Evolutionary conservation across 2,329 filamentous ascomycete species (phyloP).

Genomic region (Clonostachys byssicola): DNA sequence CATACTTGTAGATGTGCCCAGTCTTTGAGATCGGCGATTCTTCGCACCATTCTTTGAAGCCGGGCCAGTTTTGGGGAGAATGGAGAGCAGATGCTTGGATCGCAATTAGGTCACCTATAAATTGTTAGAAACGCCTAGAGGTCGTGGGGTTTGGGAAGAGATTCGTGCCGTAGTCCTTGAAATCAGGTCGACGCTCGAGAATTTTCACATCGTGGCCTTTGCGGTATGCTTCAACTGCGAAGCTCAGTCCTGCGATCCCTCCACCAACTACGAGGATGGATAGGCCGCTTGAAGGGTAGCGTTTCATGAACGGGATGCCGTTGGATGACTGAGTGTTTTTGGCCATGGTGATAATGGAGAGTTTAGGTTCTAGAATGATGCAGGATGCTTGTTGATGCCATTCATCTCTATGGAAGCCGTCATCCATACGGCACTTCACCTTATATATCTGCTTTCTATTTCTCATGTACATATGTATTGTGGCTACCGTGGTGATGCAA

Average conservation of each 20-base stretch:
- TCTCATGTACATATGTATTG: no score
- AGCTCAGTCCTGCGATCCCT: conserved; percentile 58
- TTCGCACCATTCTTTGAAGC: neutral
- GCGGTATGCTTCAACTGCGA: conserved; percentile 58
- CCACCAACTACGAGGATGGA: conserved; percentile 7
- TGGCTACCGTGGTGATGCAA: no score
- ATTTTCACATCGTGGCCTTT: conserved; percentile 56
- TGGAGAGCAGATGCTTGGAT: conserved; percentile 46
- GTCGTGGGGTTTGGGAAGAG: neutral
- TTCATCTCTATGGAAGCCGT: no score
- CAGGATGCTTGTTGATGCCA: no score
- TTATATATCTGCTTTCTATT: no score
- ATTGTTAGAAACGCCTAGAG: neutral
- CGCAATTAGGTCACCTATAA: conserved; percentile 58
- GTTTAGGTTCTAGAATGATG: no score
- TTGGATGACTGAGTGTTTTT: no score
- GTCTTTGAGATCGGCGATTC: neutral
- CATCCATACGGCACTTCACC: no score
- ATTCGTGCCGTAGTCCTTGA: conserved; percentile 30
- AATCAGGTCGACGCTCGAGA: conserved; percentile 52
- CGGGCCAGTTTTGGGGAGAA: conserved; percentile 52
- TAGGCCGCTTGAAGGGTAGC: neutral
- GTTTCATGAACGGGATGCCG: neutral
- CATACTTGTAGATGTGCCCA: neutral
- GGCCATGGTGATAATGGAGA: no score